Evolutionary conservation across 2,329 filamentous ascomycete genomes (phyloP), one percentile per base, ranked within the genome.

Genomic region (Alternaria brassicae): DNA sequence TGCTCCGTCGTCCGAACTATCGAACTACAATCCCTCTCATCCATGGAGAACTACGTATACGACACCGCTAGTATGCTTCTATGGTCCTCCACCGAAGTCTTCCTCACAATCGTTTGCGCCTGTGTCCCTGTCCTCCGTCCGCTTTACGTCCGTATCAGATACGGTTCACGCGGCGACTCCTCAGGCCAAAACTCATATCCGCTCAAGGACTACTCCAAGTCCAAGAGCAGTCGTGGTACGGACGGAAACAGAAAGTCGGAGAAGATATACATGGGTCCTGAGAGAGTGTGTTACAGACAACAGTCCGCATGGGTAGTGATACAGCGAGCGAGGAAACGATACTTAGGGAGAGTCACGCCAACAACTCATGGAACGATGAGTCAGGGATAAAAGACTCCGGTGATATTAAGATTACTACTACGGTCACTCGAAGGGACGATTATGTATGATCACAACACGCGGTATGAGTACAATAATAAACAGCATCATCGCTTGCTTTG

Each of bases 41-140:
- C 69, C 7, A 49, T 67, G 15, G 54, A 63, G 17, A 73, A 75
- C 61, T 76, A 76, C 49, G 71, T 74, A 30, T 71, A 75, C 59
- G 71, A 74, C 49, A 75, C 71, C 8, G 58, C 71, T 2, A 69
- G 67, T 34, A 73, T 72, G 64, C 67, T 74, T 15, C 61, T 76
- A 6, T 76, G 72, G 72, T 74, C 72, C 5, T 69, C 67, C 6
- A 74, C 72, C n/a, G 71, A 81, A 65, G 68, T 82, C 52, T 79
- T 80, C 53, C 85, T 83, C 48, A 82, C 80, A 10, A 80, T 83
- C 36, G 81, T 78, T 12, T 84, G 81, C 27, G 83, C 82, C 58
- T 84, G 86, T 73, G 85, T 85, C 66, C 85, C 84, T 6, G 68
- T 73, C 27, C 65, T 76, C 1, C 71, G 72, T 2, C 72, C 72